Evolutionary conservation across 192 early-diverging fungal genomes (phyloP).

Genomic region (Dissophora ornata): DNA sequence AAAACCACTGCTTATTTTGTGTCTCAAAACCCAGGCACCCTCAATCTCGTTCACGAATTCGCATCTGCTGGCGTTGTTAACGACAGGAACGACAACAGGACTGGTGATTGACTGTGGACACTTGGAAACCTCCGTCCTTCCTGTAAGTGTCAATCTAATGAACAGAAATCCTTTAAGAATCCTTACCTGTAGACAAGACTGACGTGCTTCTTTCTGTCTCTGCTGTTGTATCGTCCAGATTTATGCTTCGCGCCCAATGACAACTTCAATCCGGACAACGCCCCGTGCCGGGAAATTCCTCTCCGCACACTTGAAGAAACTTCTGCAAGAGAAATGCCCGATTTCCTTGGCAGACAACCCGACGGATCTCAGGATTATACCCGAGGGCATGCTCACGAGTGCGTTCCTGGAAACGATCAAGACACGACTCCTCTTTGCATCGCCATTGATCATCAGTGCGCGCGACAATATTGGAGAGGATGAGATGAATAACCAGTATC

Average conservation of each 20-base stretch:
- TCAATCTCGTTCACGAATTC: slow-evolving; percentile 80
- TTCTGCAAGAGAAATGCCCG: slow-evolving; percentile 67
- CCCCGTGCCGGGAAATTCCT: slow-evolving; percentile 75
- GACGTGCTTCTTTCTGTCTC: too few relatives aligned
- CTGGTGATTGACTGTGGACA: slow-evolving; percentile 91
- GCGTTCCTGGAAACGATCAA: slow-evolving; percentile 76
- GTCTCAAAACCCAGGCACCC: slow-evolving; percentile 65
- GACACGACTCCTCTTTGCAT: slow-evolving; percentile 70
- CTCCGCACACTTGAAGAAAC: slow-evolving; percentile 64
- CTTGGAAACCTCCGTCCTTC: slow-evolving; percentile 78
- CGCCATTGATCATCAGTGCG: slow-evolving; percentile 56
- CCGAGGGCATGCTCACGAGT: slow-evolving; percentile 58
- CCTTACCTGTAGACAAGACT: too few relatives aligned
- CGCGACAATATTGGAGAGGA: slow-evolving; percentile 49
- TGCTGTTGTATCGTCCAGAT: too few relatives aligned
- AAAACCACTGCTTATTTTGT: background rate
- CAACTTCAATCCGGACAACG: slow-evolving; percentile 69
- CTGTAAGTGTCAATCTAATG: too few relatives aligned
- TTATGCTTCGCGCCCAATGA: slow-evolving; percentile 73
- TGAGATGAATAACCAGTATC: slow-evolving; percentile 61
- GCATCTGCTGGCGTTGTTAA: slow-evolving; percentile 77
- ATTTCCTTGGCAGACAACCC: slow-evolving; percentile 51
- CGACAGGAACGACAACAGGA: slow-evolving; percentile 79
- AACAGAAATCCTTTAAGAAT: too few relatives aligned
- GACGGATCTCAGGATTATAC: slow-evolving; percentile 56